Evolutionary conservation across 345 rosid species (phyloP).

Genomic region (Eucalyptus cloeziana): DNA sequence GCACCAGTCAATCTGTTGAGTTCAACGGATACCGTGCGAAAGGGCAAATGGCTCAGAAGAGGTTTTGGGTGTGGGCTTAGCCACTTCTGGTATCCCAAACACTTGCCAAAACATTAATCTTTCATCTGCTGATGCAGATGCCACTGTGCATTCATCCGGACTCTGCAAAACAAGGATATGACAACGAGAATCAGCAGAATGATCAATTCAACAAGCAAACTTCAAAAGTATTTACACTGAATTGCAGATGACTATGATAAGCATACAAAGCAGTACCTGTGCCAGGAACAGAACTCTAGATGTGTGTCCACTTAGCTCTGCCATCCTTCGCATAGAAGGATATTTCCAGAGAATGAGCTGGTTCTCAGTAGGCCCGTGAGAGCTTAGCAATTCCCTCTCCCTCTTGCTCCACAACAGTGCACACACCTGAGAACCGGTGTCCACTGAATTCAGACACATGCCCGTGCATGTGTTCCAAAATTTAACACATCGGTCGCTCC

Average conservation of each 20-base stretch:
- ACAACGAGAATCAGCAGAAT: background rate
- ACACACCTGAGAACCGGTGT: conserved; percentile 32
- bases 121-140: conserved; percentile 29
- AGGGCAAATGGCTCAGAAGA: conserved; percentile 9
- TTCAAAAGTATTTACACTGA: background rate
- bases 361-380: conserved; percentile 24
- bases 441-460: conserved; percentile 22
- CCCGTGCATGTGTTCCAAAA: conserved; percentile 34
- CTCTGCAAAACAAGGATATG: conserved; percentile 1
- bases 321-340: conserved; percentile 31
- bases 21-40: background rate
- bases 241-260: background rate
- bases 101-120: conserved; percentile 29
- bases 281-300: conserved; percentile 35
- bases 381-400: conserved; percentile 27
- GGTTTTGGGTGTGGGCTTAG: conserved; percentile 5
- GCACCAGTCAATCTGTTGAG: background rate
- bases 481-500: conserved; percentile 18
- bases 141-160: conserved; percentile 37
- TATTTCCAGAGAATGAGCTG: conserved; percentile 37
- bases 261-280: conserved; percentile 1
- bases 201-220: background rate
- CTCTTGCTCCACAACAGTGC: conserved; percentile 31
- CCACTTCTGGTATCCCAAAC: conserved; percentile 25
- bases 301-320: conserved; percentile 29